Evolutionary conservation across 2,329 filamentous ascomycete genomes (phyloP).

Genomic region (Aspergillus quadricinctus): DNA sequence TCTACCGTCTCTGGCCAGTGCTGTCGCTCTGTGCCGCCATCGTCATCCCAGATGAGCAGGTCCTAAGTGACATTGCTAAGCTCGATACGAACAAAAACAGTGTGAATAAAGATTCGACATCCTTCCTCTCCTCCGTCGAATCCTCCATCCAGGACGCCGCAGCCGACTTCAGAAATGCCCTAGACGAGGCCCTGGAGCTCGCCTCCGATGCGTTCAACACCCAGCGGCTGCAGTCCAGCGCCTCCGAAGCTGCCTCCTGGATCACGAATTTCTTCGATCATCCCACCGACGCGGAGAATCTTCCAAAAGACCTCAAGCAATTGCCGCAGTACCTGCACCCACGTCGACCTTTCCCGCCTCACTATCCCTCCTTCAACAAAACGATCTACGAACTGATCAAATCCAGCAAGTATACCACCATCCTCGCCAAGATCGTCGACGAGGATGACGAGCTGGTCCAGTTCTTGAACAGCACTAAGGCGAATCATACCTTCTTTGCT

Average conservation of each 20-base stretch:
- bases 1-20: slow-evolving; percentile 31
- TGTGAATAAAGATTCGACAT: background rate
- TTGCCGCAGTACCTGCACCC: background rate
- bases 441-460: slow-evolving; percentile 68
- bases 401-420: slow-evolving; percentile 70
- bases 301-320: slow-evolving; percentile 4
- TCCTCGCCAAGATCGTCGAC: slow-evolving; percentile 70
- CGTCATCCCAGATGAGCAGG: slow-evolving; percentile 47
- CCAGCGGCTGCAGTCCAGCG: background rate
- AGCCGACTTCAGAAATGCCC: slow-evolving; percentile 2
- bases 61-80: slow-evolving; percentile 4
- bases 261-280: slow-evolving; percentile 5
- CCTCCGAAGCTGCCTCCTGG: background rate
- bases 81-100: background rate
- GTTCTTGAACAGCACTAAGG: slow-evolving; percentile 66
- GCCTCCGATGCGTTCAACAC: background rate
- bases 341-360: slow-evolving; percentile 9
- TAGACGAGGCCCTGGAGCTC: slow-evolving; percentile 8
- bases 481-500: slow-evolving; percentile 77
- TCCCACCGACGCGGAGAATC: slow-evolving; percentile 6
- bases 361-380: slow-evolving; percentile 51
- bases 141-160: background rate
- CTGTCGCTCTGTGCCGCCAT: slow-evolving; percentile 46
- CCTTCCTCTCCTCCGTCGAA: background rate
- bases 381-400: slow-evolving; percentile 79